Base-by-base conservation (phyloP, 192 early-diverging fungal species). In the Mortierella hygrophila region DNA sequence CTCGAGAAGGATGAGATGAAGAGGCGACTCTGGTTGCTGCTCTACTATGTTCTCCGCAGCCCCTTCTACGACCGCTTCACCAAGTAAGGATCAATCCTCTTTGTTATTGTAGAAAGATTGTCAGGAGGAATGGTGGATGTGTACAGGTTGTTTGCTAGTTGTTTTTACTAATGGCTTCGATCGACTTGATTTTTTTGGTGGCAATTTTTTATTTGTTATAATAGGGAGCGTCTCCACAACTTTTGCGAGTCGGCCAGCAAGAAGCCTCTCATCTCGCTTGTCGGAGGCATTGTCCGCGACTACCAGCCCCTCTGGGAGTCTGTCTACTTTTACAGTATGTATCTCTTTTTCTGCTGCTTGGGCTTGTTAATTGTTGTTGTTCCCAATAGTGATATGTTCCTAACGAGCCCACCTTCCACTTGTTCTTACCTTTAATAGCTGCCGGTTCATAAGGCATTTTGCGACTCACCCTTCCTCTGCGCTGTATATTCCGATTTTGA, bases 241-340 rank as follows among this genome's bases (percentile, higher is more conserved):
- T 90, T 95, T 46, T 93, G 94, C 69, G 88, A 93, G 71, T 89
- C 92, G 68, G 91, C 93, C n/a, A 89, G 89, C 76, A 93, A 92
- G 78, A 96, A 94, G 89, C 94, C 95, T 68, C 82, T 97, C 60
- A 91, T 97, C 57, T 95, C 94, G 21, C 89, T 97, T 79, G 90
- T 96, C 35, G 93, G 93, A 63, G 93, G 95, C 71, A 92, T 97
- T 57, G 88, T 97, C 52, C 92, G 92, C 35, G 97, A 98, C 88
- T 98, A 98, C 87, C 94, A 96, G 83, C 96, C 96, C 9, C 89
- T 98, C 32, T 97, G 96, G 96, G 94, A 98, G 89, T 92, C 93
- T 65, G 93, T 96, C 78, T 95, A 98, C 88, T 98, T 97, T 82
- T 98, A 98, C 87, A 98, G 88, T 89, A 89, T 49, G 80, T 70